phyloP scores from a whole-genome alignment of 768 basidiomycete species.

The Royoungia palumana region DNA sequence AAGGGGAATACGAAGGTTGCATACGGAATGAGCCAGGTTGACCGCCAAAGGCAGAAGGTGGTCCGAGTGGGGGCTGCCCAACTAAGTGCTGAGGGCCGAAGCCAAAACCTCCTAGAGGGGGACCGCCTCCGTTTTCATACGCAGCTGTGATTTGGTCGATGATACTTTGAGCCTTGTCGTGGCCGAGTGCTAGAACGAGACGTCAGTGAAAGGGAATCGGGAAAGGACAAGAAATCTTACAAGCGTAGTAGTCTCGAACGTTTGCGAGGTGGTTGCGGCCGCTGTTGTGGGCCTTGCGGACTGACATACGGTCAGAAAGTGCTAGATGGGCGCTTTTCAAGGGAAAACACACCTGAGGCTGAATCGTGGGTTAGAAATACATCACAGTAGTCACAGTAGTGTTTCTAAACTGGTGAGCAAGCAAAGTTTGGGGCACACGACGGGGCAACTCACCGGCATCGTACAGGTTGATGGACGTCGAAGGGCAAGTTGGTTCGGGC shows the following conservation, averaged over 20 bases:
- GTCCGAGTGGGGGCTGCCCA: slow-evolving; percentile 51
- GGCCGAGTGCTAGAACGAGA: slow-evolving; percentile 62
- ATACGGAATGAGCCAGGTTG: slow-evolving; percentile 31
- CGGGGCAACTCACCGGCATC: slow-evolving; percentile 61
- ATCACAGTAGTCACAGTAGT: slow-evolving; percentile 93
- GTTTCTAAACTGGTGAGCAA: slow-evolving; percentile 55
- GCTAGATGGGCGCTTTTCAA: neutral
- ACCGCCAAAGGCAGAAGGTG: slow-evolving; percentile 53
- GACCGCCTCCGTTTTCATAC: slow-evolving; percentile 83
- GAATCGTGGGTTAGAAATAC: slow-evolving; percentile 95
- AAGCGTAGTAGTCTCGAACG: slow-evolving; percentile 96
- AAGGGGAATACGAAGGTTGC: neutral
- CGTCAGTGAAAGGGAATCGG: slow-evolving; percentile 3
- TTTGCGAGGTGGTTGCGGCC: slow-evolving; percentile 96
- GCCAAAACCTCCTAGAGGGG: slow-evolving; percentile 84
- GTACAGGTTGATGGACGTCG: slow-evolving; percentile 23
- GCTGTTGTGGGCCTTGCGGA: slow-evolving; percentile 97
- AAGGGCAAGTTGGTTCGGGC: slow-evolving; percentile 6
- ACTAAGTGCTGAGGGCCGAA: slow-evolving; percentile 80
- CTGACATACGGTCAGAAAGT: slow-evolving; percentile 39
- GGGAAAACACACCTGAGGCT: slow-evolving; percentile 63
- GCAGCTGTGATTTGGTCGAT: slow-evolving; percentile 97
- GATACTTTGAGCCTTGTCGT: slow-evolving; percentile 97
- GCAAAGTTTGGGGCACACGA: neutral
- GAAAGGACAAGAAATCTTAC: slow-evolving; percentile 40